Conservation (phyloP, 2,329 filamentous ascomycete genomes). For the Pseudogymnoascus sp. region DNA sequence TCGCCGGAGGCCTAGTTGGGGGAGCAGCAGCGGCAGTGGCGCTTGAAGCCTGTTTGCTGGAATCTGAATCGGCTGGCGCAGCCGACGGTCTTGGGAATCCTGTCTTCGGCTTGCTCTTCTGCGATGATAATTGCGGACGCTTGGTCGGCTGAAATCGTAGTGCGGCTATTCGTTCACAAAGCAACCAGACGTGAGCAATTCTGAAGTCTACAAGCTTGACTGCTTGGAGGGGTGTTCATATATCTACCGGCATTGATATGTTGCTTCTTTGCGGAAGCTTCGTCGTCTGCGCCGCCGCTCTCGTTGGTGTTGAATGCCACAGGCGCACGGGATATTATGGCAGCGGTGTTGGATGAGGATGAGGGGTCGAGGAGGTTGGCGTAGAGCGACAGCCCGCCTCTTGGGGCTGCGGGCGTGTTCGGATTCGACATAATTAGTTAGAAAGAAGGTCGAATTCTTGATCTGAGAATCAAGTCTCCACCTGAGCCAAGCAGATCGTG, state of each 20-base stretch:
- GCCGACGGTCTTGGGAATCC: slow-evolving; percentile 45
- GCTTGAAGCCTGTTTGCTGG: slow-evolving; percentile 18
- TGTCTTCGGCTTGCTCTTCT: slow-evolving; percentile 56
- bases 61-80: slow-evolving; percentile 19
- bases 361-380: slow-evolving; percentile 68
- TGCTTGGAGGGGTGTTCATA: slow-evolving; percentile 28
- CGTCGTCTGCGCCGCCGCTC: slow-evolving; percentile 35
- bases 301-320: slow-evolving; percentile 57
- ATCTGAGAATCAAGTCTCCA: not conserved
- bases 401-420: slow-evolving; percentile 24
- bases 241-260: slow-evolving; percentile 52
- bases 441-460: not conserved
- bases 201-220: slow-evolving; percentile 25
- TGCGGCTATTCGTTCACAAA: slow-evolving; percentile 39
- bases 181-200: slow-evolving; percentile 39
- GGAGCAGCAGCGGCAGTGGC: slow-evolving; percentile 24
- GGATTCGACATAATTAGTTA: slow-evolving; percentile 24
- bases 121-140: slow-evolving; percentile 56
- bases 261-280: slow-evolving; percentile 49
- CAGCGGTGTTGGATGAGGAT: slow-evolving; percentile 29
- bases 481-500: not conserved
- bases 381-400: slow-evolving; percentile 64
- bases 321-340: slow-evolving; percentile 67
- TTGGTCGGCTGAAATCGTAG: slow-evolving; percentile 83
- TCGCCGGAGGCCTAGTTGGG: slow-evolving; percentile 39